Base-by-base conservation (phyloP, 805 yeast genomes). In the Lipomyces oligophaga region DNA sequence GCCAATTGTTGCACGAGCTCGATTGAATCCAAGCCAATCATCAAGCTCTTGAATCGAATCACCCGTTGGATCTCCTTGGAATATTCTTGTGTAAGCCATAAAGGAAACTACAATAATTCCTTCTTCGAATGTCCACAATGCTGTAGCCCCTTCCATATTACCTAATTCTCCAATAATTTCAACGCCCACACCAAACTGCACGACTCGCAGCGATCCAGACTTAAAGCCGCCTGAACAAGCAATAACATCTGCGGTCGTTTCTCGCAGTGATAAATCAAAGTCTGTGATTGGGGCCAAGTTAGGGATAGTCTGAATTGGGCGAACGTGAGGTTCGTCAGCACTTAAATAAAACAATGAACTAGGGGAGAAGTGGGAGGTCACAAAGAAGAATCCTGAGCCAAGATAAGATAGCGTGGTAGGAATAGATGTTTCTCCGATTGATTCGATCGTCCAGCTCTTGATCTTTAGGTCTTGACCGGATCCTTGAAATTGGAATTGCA, bases 231-330 rank as follows among this genome's bases (percentile, higher is more conserved):
- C 58, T 5, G 55, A 49, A 44, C 59, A 55, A 0, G 58, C 54
- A 10, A 55, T 34, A 4, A 55, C 43, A 27, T 47, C 52, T 3
- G 41, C 28, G 6, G 54, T 11, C 19, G 37, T 41, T 13, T 52
- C 56, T 8, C 47, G 38, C 19, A 20, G 22, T 15, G 46, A 34
- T 4, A 52, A 46, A 22, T 41, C 46, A 24, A 55, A 55, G 25
- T 55, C 59, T 13, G 58, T 46, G 19, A 55, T 55, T 5, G 59
- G 59, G 4, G 58, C 59, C 5, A 55, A 42, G 25, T 55, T 55
- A 13, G 49, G 40, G n/a, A 54, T 30, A n/a, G 25, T 25, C 33
- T 54, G 58, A 13, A 46, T 34, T 1, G 48, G 16, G 10, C 38
- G 45, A 5, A 54, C 45, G 40, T 54, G 49, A 3, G 51, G 51